A percentile compares a stretch with the other conserved stretches of the same genome.
Evolutionary conservation across 345 rosid species (phyloP).

Genomic region (Turnera subulata): DNA sequence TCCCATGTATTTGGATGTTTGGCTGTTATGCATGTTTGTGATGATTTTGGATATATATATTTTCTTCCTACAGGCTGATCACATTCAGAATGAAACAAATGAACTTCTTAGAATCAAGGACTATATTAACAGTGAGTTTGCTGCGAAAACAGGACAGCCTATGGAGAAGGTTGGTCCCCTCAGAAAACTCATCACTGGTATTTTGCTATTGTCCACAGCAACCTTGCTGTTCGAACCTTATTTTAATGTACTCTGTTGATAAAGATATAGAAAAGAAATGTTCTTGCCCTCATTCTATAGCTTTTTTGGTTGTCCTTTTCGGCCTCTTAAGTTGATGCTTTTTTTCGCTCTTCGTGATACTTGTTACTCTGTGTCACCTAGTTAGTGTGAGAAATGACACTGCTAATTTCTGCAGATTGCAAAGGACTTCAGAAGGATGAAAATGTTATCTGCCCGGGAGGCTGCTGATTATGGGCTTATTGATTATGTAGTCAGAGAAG

Average conservation of each 20-base stretch:
- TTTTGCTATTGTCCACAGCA: background rate
- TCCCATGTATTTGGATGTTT: background rate
- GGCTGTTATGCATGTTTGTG: background rate
- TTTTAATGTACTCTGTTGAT: background rate
- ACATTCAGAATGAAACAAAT: constrained; percentile 64
- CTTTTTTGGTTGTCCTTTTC: background rate
- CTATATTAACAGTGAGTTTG: constrained; percentile 68
- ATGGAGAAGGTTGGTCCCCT: constrained; percentile 56
- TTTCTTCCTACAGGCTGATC: constrained; percentile 59
- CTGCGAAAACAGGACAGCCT: constrained; percentile 79
- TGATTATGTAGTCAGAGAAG: constrained; percentile 50
- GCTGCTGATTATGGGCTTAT: constrained; percentile 81
- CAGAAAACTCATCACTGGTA: background rate
- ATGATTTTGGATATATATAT: background rate
- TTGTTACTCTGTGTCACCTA: background rate
- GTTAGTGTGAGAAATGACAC: background rate
- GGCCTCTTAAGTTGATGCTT: background rate
- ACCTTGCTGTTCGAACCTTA: background rate
- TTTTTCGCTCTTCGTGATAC: background rate
- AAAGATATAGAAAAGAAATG: background rate
- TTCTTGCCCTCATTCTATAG: background rate
- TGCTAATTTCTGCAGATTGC: constrained; percentile 38
- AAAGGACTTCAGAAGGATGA: constrained; percentile 56
- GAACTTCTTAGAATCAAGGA: constrained; percentile 79
- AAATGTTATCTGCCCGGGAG: constrained; percentile 67